A percentile compares a stretch with the other conserved stretches of the same genome.
These are phyloP conservation scores for Musa beccarii DNA, from an alignment of 176 grass and related monocot species.

Conservation along the genomic window DNA sequence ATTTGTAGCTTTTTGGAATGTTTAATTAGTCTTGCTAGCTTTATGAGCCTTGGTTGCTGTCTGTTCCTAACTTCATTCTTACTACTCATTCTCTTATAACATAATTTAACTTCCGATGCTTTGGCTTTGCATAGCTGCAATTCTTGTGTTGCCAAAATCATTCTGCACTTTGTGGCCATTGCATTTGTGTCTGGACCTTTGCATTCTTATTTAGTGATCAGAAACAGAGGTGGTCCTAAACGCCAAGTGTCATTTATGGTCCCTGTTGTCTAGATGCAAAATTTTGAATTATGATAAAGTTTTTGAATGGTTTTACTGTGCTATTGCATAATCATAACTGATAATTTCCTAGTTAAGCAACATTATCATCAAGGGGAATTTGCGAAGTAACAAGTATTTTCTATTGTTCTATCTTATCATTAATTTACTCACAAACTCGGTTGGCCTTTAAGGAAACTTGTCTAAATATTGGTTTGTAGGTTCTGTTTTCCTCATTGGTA, in stretches of 20 bases:
- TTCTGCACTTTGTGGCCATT: background rate
- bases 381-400: background rate
- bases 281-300: background rate
- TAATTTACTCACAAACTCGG: background rate
- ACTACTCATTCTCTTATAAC: background rate
- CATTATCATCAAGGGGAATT: background rate
- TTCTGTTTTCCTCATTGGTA: background rate
- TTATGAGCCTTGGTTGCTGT: background rate
- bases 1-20: background rate
- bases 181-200: background rate
- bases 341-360: background rate
- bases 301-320: background rate
- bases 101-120: background rate
- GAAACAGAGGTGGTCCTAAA: background rate
- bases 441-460: background rate
- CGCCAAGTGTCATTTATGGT: background rate
- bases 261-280: background rate
- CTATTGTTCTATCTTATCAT: background rate
- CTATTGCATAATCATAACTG: background rate
- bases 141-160: too few relatives aligned
- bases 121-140: too few relatives aligned
- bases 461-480: too few relatives aligned
- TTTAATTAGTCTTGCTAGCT: background rate
- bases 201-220: background rate
- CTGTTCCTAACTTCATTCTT: background rate